Percentiles rank a stretch among this genome's conserved stretches.
Evolutionary conservation across 2,329 filamentous ascomycete genomes (phyloP).

Genomic region (Bipolaris bicolor): DNA sequence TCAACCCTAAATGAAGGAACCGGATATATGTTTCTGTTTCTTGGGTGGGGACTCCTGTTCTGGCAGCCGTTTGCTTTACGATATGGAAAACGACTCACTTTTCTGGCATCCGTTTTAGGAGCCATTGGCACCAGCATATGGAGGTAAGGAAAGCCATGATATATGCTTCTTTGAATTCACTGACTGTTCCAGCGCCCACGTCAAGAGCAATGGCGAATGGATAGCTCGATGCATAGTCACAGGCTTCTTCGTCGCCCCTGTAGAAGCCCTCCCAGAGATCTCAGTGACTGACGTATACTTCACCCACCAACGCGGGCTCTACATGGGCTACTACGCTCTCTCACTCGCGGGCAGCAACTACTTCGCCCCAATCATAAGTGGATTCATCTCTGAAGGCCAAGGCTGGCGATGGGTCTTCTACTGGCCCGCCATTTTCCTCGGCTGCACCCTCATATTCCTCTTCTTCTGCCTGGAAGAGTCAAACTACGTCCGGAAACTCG

Average conservation of each 20-base stretch:
- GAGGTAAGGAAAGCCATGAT: constrained; percentile 30
- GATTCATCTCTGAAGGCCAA: constrained; percentile 46
- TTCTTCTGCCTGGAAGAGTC: constrained; percentile 69
- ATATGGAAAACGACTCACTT: constrained; percentile 59
- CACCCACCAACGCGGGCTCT: constrained; percentile 42
- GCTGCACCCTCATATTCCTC: constrained; percentile 56
- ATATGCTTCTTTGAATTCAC: neutral
- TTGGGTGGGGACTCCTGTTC: constrained; percentile 59
- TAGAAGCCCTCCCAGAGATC: constrained; percentile 58
- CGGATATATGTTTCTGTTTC: constrained; percentile 60
- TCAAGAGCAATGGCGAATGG: constrained; percentile 55
- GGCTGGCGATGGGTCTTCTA: constrained; percentile 50
- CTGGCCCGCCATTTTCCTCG: constrained; percentile 62
- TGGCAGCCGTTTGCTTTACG: constrained; percentile 61
- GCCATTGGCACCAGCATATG: constrained; percentile 53
- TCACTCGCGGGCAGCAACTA: constrained; percentile 45
- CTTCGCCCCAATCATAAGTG: constrained; percentile 46
- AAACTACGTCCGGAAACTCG: constrained; percentile 55
- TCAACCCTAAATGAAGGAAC: constrained; percentile 57
- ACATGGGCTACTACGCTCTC: constrained; percentile 44
- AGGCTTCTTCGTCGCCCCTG: constrained; percentile 56
- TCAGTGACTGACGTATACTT: constrained; percentile 53
- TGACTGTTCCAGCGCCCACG: constrained; percentile 50
- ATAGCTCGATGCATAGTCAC: constrained; percentile 55
- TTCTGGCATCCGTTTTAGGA: constrained; percentile 52